phyloP scores from a whole-genome alignment of 352 stramenopile genomes.

The Phytophthora podocarpi region DNA sequence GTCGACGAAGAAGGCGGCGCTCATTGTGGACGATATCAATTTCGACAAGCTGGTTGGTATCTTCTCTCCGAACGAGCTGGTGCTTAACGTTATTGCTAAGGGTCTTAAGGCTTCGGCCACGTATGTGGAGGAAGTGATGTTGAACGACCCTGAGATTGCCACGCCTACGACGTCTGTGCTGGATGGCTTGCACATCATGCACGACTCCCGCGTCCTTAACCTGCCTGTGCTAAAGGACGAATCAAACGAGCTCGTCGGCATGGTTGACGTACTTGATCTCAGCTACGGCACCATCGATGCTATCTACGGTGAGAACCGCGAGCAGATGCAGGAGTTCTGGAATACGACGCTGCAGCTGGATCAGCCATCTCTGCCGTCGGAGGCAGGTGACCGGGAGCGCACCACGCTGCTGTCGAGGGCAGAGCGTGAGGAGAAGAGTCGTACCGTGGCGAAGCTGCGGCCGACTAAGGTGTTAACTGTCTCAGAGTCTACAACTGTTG shows the following conservation, averaged over 20 bases:
- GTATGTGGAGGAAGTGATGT: conserved; percentile 91
- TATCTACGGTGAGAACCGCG: conserved; percentile 87
- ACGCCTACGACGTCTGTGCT: conserved; percentile 73
- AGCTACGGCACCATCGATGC: conserved; percentile 89
- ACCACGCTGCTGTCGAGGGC: conserved; percentile 65
- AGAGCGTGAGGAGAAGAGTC: conserved; percentile 71
- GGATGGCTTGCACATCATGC: conserved; percentile 89
- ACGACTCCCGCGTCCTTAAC: conserved; percentile 85
- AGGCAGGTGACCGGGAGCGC: conserved; percentile 47
- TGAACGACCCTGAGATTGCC: conserved; percentile 84
- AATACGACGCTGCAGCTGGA: conserved; percentile 85
- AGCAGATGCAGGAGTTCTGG: conserved; percentile 92
- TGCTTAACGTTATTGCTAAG: conserved; percentile 95
- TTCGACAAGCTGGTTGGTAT: conserved; percentile 92
- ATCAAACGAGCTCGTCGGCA: conserved; percentile 69
- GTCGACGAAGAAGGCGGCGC: conserved; percentile 87
- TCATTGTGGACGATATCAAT: conserved; percentile 93
- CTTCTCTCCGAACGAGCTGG: conserved; percentile 97
- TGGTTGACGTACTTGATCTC: conserved; percentile 86
- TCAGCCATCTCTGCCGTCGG: conserved; percentile 49
- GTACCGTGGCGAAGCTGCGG: conserved; percentile 80
- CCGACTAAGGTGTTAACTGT: conserved; percentile 92
- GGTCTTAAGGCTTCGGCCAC: conserved; percentile 90
- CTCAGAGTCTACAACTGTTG: conserved; percentile 75
- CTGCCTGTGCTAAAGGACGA: conserved; percentile 76